phyloP scores from a whole-genome alignment of 805 yeast genomes.

The Kuraishia floccosa region DNA sequence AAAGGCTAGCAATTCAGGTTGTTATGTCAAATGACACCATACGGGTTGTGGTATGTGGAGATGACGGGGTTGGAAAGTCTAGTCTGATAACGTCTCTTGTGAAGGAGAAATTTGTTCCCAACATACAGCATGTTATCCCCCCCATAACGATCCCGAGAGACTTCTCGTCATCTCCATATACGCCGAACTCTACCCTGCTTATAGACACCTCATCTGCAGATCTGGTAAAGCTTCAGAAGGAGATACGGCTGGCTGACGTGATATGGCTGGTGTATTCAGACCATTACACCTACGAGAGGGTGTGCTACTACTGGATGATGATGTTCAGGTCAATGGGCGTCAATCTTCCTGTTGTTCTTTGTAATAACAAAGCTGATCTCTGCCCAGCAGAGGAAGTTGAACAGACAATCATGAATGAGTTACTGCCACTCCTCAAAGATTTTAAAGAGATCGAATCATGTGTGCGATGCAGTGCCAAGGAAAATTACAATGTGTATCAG shows the following conservation, averaged over 20 bases:
- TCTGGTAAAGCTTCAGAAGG: conserved; percentile 46
- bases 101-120: conserved; percentile 71
- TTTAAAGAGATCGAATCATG: conserved; percentile 93
- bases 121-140: conserved; percentile 69
- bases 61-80: conserved; percentile 82
- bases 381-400: conserved; percentile 25
- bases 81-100: conserved; percentile 70
- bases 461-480: conserved; percentile 76
- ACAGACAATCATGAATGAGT: conserved; percentile 56
- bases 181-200: conserved; percentile 57
- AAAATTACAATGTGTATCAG: conserved; percentile 78
- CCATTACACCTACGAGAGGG: conserved; percentile 88
- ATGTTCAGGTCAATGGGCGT: conserved; percentile 88
- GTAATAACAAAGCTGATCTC: conserved; percentile 71
- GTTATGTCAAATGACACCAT: conserved; percentile 32
- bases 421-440: conserved; percentile 76
- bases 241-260: conserved; percentile 77
- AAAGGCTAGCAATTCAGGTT: no score
- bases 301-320: conserved; percentile 91
- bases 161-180: conserved; percentile 44
- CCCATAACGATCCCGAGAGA: conserved; percentile 76
- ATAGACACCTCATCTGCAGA: conserved; percentile 76
- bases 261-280: conserved; percentile 93
- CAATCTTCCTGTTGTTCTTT: conserved; percentile 83
- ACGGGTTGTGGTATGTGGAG: conserved; percentile 88